Base-by-base conservation (phyloP, 306 rosid species). In the Lagenaria siceraria region DNA sequence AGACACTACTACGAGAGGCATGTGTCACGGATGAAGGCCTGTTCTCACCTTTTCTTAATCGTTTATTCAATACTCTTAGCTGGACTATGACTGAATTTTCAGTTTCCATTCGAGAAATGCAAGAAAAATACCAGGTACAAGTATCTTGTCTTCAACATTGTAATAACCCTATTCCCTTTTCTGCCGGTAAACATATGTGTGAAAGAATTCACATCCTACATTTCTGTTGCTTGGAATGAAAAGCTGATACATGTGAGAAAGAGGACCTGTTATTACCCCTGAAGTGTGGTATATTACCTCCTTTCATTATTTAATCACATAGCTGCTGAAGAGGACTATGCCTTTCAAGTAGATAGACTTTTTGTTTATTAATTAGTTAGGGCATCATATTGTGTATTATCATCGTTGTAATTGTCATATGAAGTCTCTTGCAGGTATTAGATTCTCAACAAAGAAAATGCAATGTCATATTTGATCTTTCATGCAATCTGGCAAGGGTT, bases 71-170 rank as follows among this genome's bases (percentile, higher is more conserved):
- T 84, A 92, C 96, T 33, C 97, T 95, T 42, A 92, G 99, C 83
- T 92, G 99, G 99, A 88, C 97, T 75, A 92, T 95, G 99, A 95
- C 99, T 60, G 99, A 95, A 64, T 95, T 92, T 83, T 95, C 99
- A 53, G 92, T 95, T 82, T 95, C 97, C 55, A 88, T 95, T 75
- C 86, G 96, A 77, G 99, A 95, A 85, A 92, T 92, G 97, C 97
- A 92, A 89, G 97, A 92, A 81, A 95, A 90, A 80, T 95, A 88
- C 84, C 88, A 90, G 95, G 95, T 86, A 61, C 40, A 46, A n/a
- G 18, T 52, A 53, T 80, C 27, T 74, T 31, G 33, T 55, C 46
- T 60, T 7, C 33, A 52, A n/a, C 31, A 69, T 22, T 22, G 55
- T 22, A 69, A 43, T 42, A 43, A 22, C 21, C 53, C 13, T 42